Percentiles rank a stretch among this genome's conserved stretches.
Conservation (phyloP, 2,329 filamentous ascomycete genomes). For the Sclerotinia nivalis region DNA sequence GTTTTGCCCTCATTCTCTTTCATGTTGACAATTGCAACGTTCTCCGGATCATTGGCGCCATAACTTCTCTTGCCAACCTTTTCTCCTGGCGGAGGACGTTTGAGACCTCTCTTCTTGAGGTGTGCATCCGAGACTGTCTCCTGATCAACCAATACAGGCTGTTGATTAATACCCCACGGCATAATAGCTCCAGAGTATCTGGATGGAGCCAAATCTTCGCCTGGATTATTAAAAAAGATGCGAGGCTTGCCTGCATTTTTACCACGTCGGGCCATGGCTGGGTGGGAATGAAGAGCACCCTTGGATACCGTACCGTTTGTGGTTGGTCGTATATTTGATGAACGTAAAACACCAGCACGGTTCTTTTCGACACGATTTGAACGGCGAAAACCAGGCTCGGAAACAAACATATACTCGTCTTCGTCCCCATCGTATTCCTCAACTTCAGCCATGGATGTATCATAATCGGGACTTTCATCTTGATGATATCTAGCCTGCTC, state of each 20-base stretch:
- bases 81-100: slow-evolving; percentile 23
- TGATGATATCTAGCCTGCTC: neutral
- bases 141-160: slow-evolving; percentile 28
- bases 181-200: slow-evolving; percentile 32
- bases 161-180: slow-evolving; percentile 31
- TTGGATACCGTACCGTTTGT: neutral
- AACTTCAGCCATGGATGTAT: neutral
- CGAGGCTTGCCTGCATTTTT: neutral
- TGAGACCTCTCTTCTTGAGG: slow-evolving; percentile 35
- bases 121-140: slow-evolving; percentile 32
- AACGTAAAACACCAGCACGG: neutral
- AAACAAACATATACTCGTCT: neutral
- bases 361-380: slow-evolving; percentile 10
- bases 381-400: neutral
- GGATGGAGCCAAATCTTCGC: slow-evolving; percentile 26
- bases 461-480: neutral
- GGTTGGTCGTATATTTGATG: neutral
- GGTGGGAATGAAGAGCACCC: neutral
- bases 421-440: slow-evolving; percentile 3
- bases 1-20: slow-evolving; percentile 30
- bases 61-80: slow-evolving; percentile 35
- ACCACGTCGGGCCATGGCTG: neutral
- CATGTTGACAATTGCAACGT: slow-evolving; percentile 39
- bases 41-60: slow-evolving; percentile 41
- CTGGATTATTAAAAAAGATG: slow-evolving; percentile 17